Evolutionary conservation across 768 basidiomycete species (phyloP).

Genomic region (Asterophora lycoperdoides): DNA sequence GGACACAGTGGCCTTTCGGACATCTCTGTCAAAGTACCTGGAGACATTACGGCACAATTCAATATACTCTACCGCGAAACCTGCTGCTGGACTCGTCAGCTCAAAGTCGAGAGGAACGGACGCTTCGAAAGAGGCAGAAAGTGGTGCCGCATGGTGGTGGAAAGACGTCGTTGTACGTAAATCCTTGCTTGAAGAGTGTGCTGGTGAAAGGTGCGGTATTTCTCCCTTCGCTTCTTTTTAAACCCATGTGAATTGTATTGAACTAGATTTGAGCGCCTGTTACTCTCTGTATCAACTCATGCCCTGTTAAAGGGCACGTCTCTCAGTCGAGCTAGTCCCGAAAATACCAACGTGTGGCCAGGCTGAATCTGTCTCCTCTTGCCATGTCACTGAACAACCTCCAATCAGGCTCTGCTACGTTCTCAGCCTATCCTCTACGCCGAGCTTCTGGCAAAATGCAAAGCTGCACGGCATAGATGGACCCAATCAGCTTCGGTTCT

Average conservation of each 20-base stretch:
- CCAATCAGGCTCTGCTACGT: conserved; percentile 23
- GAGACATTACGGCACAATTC: conserved; percentile 41
- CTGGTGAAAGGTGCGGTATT: conserved; percentile 40
- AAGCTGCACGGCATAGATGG: conserved; percentile 32
- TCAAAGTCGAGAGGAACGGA: conserved; percentile 16
- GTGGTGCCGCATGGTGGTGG: conserved; percentile 48
- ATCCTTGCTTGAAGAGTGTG: conserved; percentile 52
- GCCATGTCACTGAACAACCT: neutral
- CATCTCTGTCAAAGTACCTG: conserved; percentile 46
- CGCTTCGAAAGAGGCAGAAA: neutral
- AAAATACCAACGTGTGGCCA: conserved; percentile 14
- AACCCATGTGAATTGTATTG: neutral
- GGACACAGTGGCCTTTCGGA: conserved; percentile 47
- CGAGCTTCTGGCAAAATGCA: conserved; percentile 26
- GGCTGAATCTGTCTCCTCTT: neutral
- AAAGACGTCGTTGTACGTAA: conserved; percentile 52
- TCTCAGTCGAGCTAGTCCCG: conserved; percentile 5
- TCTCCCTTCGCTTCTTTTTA: neutral
- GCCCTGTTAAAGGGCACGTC: conserved; percentile 34
- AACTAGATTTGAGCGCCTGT: conserved; percentile 46
- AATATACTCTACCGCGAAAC: conserved; percentile 27
- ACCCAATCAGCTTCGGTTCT: conserved; percentile 33
- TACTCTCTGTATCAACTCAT: conserved; percentile 51
- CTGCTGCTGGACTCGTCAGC: conserved; percentile 6
- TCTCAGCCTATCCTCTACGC: conserved; percentile 33